Base-by-base conservation (phyloP, 225 moss, liverwort and hornwort species). In the Asterella californica region DNA sequence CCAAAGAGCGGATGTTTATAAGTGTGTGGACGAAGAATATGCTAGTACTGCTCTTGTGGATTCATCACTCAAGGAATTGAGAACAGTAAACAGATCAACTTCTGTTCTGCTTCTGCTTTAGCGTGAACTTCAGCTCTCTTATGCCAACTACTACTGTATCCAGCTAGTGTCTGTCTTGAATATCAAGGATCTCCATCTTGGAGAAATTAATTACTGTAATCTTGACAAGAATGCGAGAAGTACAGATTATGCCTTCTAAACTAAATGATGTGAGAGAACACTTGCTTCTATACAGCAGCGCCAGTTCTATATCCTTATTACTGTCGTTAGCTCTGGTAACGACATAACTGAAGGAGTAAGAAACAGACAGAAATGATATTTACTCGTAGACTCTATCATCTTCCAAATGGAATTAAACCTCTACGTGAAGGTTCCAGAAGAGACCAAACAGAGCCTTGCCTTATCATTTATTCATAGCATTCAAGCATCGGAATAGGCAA, bases 161-260 rank as follows among this genome's bases (percentile, higher is more conserved):
- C 21, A 19, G 24, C 42, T 27, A 5, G n/a, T 46, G 49, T 9
- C n/a, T 52, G 18, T 32, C 9, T 25, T 32, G 30, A 4, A 30
- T 0, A 24, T 73, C 15, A n/a, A n/a, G n/a, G n/a, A 29, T 49
- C 18, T 74, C 32, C 49, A 49, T 18, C 11, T 30, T 33, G 63
- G 25, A 42, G 17, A 10, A 73, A 4, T 36, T 75, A 59, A 76
- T 19, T 45, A 64, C 9, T 47, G 27, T 22, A 52, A 30, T 53
- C 36, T 68, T 79, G 79, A 36, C 79, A 79, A 69, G 79, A 69
- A 38, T 69, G 79, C 67, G 79, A 79, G 52, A 79, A 79, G 32
- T 79, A 70, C 52, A 69, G 60, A 57, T 34, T 79, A 25, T 79
- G 50, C 65, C 48, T 78, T 0, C 19, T 78, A 46, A 50, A 65